Percentiles rank a stretch among this genome's conserved stretches.
These are phyloP conservation scores for Candida freyschussii DNA, from an alignment of 1,139 yeast genomes.

Conservation along the genomic window DNA sequence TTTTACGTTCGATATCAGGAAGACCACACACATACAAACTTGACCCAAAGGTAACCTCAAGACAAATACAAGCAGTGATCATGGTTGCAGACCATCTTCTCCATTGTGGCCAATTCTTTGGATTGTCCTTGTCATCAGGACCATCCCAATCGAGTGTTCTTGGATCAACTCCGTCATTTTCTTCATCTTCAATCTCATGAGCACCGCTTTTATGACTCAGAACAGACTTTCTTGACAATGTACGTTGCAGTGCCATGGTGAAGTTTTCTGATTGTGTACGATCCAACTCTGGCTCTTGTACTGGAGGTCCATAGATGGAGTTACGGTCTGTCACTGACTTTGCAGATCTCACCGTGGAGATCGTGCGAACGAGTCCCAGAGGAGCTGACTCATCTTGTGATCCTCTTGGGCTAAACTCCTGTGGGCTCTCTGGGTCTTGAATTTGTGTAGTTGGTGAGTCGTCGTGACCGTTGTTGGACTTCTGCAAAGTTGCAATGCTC, in stretches of 20 bases:
- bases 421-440: too few species aligned
- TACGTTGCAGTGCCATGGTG: constrained; percentile 21
- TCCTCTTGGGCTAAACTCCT: too few species aligned
- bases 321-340: constrained; percentile 15
- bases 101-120: constrained; percentile 59
- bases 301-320: constrained; percentile 19
- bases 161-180: constrained; percentile 30
- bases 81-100: constrained; percentile 62
- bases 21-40: constrained; percentile 63
- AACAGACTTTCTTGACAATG: constrained; percentile 23
- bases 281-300: constrained; percentile 7
- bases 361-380: constrained; percentile 8
- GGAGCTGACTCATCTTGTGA: too few species aligned
- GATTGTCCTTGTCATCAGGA: constrained; percentile 54
- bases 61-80: constrained; percentile 58
- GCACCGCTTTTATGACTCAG: constrained; percentile 7
- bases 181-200: constrained; percentile 6
- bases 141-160: constrained; percentile 56
- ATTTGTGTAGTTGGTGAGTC: too few species aligned
- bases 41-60: constrained; percentile 67
- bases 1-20: constrained; percentile 42
- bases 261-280: constrained; percentile 17
- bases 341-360: constrained; percentile 13
- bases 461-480: too few species aligned
- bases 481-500: too few species aligned